Conservation (phyloP, 1,284 basidiomycete genomes). For the Ganoderma lucidum region DNA sequence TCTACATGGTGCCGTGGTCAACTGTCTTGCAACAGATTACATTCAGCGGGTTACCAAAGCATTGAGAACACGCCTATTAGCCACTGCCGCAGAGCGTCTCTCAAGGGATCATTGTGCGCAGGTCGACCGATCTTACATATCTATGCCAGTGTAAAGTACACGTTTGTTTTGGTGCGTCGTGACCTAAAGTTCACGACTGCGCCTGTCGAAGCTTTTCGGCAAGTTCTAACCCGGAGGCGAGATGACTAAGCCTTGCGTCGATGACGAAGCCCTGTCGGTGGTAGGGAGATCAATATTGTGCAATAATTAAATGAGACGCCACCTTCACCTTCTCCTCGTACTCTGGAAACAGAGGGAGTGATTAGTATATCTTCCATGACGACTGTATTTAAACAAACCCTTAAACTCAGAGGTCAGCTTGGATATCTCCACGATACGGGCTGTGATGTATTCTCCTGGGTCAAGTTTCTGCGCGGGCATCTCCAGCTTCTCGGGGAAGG, state of each 20-base stretch:
- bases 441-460: conserved; percentile 85
- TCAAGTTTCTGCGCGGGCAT: conserved; percentile 73
- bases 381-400: conserved; percentile 51
- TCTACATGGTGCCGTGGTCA: background rate
- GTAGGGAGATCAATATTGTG: conserved; percentile 14
- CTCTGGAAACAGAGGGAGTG: conserved; percentile 47
- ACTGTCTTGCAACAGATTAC: background rate
- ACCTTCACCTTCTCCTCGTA: conserved; percentile 66
- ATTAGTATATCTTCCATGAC: background rate
- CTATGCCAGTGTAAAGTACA: conserved; percentile 1
- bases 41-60: background rate
- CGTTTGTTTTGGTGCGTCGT: background rate
- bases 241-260: conserved; percentile 79
- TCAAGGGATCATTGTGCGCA: background rate
- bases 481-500: conserved; percentile 65
- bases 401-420: conserved; percentile 69
- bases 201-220: conserved; percentile 42
- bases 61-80: background rate
- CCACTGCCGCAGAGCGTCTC: background rate
- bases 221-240: conserved; percentile 76
- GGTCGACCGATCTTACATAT: background rate
- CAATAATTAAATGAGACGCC: conserved; percentile 8
- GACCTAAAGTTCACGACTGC: background rate
- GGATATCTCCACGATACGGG: conserved; percentile 72
- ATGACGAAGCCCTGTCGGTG: conserved; percentile 69